Evolutionary conservation across 2,329 filamentous ascomycete genomes (phyloP).

Genomic region (Stemphylium vesicarium): DNA sequence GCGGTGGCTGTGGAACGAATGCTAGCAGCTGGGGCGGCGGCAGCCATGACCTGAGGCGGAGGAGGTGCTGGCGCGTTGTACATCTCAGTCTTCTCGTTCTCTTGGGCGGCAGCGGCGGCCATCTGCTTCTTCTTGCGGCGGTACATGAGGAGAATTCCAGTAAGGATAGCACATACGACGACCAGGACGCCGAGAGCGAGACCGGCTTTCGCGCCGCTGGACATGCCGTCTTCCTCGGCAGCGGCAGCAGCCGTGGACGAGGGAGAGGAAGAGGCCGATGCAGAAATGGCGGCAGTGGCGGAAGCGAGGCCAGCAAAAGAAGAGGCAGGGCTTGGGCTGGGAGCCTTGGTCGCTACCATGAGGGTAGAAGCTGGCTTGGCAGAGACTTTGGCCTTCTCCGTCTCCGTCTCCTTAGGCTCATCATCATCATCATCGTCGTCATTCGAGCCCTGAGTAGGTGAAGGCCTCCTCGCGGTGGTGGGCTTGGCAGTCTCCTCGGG

Average conservation of each 20-base stretch:
- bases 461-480: constrained; percentile 26
- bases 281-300: constrained; percentile 32
- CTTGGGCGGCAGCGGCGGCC: constrained; percentile 42
- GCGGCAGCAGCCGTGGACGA: constrained; percentile 21
- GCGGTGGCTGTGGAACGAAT: constrained; percentile 60
- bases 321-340: constrained; percentile 23
- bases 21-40: constrained; percentile 39
- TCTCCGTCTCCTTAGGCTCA: constrained; percentile 18
- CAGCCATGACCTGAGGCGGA: constrained; percentile 29
- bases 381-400: constrained; percentile 17
- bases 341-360: constrained; percentile 39
- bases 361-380: constrained; percentile 29
- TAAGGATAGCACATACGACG: constrained; percentile 68
- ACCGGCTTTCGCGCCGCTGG: constrained; percentile 71
- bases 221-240: constrained; percentile 48
- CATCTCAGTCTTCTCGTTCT: constrained; percentile 52
- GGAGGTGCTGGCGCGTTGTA: constrained; percentile 36
- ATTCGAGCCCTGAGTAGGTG: constrained; percentile 21
- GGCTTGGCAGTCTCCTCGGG: constrained; percentile 21
- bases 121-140: constrained; percentile 72
- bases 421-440: not conserved
- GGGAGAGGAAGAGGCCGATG: constrained; percentile 30
- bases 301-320: constrained; percentile 26
- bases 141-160: constrained; percentile 75
- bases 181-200: constrained; percentile 82